Conservation (phyloP, 768 basidiomycete genomes). For the Hortiboletus flavorubellus region DNA sequence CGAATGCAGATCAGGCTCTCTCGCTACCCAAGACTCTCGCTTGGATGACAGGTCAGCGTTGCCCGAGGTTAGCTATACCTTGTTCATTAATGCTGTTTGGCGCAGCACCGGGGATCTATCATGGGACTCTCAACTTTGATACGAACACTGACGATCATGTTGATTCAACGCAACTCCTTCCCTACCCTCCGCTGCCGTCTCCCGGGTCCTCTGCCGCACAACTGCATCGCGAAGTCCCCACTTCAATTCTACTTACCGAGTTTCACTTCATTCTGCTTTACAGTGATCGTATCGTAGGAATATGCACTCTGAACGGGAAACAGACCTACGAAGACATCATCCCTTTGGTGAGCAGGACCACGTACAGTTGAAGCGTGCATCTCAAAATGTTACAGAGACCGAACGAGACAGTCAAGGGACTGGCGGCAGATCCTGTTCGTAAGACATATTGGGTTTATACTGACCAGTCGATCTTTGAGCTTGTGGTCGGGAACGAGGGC, state of each 20-base stretch:
- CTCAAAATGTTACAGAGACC: constrained; percentile 52
- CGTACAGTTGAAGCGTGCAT: neutral
- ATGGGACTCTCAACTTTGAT: constrained; percentile 73
- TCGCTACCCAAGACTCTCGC: constrained; percentile 74
- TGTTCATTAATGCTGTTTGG: neutral
- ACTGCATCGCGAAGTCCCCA: constrained; percentile 45
- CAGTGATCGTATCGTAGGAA: constrained; percentile 67
- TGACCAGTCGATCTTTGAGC: constrained; percentile 82
- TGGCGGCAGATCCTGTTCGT: constrained; percentile 81
- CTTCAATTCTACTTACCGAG: constrained; percentile 82
- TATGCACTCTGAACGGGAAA: constrained; percentile 78
- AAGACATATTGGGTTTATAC: constrained; percentile 96
- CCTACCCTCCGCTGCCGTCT: constrained; percentile 55
- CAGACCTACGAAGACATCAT: constrained; percentile 80
- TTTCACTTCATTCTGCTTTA: constrained; percentile 91
- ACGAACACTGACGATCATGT: constrained; percentile 69
- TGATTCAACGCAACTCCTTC: constrained; percentile 73
- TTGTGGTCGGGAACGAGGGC: constrained; percentile 83
- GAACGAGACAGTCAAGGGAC: constrained; percentile 66
- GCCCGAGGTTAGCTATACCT: neutral
- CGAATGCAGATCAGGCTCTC: constrained; percentile 63
- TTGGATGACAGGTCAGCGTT: constrained; percentile 81
- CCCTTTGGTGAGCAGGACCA: constrained; percentile 58
- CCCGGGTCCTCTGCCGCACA: constrained; percentile 21
- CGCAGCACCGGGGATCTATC: constrained; percentile 84